phyloP scores from a whole-genome alignment of 1,139 yeast species.

The Ogataea hybrid region DNA sequence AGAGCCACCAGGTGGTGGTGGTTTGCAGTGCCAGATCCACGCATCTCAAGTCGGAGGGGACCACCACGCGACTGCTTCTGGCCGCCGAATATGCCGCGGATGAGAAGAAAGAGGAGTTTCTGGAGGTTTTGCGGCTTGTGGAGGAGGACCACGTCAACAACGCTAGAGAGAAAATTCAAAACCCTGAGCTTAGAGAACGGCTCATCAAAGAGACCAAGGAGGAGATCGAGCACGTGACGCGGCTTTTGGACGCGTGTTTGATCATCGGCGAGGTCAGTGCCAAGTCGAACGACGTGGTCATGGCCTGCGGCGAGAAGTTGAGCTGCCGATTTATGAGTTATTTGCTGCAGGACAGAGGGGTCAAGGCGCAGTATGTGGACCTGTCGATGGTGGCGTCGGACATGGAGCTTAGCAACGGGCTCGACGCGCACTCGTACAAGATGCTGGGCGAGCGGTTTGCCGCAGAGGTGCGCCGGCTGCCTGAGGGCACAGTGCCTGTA shows the following conservation, averaged over 20 bases:
- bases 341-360: slow-evolving; percentile 75
- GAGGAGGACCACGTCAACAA: slow-evolving; percentile 76
- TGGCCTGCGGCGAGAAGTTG: slow-evolving; percentile 92
- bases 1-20: slow-evolving; percentile 75
- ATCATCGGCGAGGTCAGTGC: slow-evolving; percentile 90
- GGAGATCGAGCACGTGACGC: slow-evolving; percentile 67
- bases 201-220: slow-evolving; percentile 55
- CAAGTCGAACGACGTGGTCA: slow-evolving; percentile 82
- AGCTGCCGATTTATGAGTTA: slow-evolving; percentile 88
- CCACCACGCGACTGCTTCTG: slow-evolving; percentile 76
- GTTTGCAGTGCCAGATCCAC: slow-evolving; percentile 96
- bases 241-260: slow-evolving; percentile 80
- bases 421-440: slow-evolving; percentile 68
- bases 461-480: slow-evolving; percentile 45
- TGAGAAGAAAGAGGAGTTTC: slow-evolving; percentile 47
- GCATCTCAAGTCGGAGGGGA: slow-evolving; percentile 88
- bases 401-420: slow-evolving; percentile 45
- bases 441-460: slow-evolving; percentile 62
- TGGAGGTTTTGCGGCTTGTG: slow-evolving; percentile 55
- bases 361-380: slow-evolving; percentile 75
- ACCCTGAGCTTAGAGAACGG: slow-evolving; percentile 42
- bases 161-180: slow-evolving; percentile 55
- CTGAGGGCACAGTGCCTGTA: slow-evolving; percentile 67
- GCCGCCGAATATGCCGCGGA: slow-evolving; percentile 79
- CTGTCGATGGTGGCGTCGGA: slow-evolving; percentile 54